Conservation (phyloP, 805 yeast species). For the Saccharomycopsis lassenensis region DNA sequence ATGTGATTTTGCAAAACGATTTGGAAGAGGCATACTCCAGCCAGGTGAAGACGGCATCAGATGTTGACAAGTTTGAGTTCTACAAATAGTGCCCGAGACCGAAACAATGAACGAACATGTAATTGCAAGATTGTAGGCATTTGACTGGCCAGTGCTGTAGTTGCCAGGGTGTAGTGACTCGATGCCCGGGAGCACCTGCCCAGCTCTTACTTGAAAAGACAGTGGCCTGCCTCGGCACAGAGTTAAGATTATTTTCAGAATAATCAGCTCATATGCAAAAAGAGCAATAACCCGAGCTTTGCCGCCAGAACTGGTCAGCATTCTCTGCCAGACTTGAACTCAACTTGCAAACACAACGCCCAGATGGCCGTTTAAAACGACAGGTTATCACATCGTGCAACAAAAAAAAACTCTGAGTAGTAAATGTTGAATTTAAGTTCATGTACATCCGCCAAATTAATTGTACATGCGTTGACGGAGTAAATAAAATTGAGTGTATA, state of each 20-base stretch:
- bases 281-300: neutral
- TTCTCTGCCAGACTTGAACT: no score
- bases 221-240: neutral
- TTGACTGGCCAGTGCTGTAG: no score
- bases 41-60: conserved; percentile 92
- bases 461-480: neutral
- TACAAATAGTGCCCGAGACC: conserved; percentile 45
- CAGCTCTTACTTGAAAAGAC: neutral
- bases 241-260: neutral
- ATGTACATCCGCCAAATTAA: no score
- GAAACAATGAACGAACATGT: conserved; percentile 3
- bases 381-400: no score
- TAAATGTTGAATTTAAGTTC: no score
- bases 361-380: no score
- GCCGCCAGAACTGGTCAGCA: no score
- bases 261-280: neutral
- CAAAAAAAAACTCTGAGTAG: no score
- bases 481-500: neutral
- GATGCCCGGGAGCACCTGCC: neutral
- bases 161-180: no score
- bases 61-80: conserved; percentile 95
- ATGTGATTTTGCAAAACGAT: conserved; percentile 91
- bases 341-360: no score
- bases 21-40: conserved; percentile 95
- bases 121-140: no score